These are phyloP conservation scores for Penicillium goetzii DNA, from an alignment of 495 filamentous ascomycete species.

Conservation along the genomic window DNA sequence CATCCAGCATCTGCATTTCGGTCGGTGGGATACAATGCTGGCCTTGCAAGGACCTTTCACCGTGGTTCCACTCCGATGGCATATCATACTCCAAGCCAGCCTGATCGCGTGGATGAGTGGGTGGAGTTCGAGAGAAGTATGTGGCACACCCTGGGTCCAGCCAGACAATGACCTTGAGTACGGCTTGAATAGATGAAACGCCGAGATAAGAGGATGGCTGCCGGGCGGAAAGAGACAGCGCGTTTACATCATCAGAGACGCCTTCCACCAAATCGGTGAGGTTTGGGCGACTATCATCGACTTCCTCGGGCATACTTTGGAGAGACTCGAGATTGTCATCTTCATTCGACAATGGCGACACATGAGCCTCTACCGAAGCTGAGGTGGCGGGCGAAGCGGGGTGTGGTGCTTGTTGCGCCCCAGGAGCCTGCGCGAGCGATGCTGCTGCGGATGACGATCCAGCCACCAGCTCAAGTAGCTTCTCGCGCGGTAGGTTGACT, in stretches of 20 bases:
- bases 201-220: conserved; percentile 77
- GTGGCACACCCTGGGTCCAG: conserved; percentile 66
- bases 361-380: conserved; percentile 44
- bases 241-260: conserved; percentile 82
- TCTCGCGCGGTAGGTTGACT: conserved; percentile 50
- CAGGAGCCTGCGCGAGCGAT: conserved; percentile 3
- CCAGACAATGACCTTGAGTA: conserved; percentile 79
- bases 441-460: conserved; percentile 17
- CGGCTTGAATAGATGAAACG: conserved; percentile 80
- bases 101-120: conserved; percentile 29
- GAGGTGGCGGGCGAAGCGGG: conserved; percentile 46
- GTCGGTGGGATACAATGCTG: conserved; percentile 34
- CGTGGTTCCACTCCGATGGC: conserved; percentile 29
- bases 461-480: conserved; percentile 49
- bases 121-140: conserved; percentile 54
- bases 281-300: conserved; percentile 29
- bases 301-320: conserved; percentile 47
- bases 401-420: conserved; percentile 27
- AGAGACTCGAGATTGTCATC: conserved; percentile 48
- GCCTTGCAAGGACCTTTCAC: conserved; percentile 33
- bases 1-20: conserved; percentile 66
- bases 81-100: conserved; percentile 26
- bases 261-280: conserved; percentile 59
- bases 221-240: conserved; percentile 71
- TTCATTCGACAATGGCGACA: conserved; percentile 44